Evolutionary conservation across 2,329 filamentous ascomycete genomes (phyloP), one percentile per base, ranked within the genome.

Genomic region (Stagonosporopsis cucurbitacearum): DNA sequence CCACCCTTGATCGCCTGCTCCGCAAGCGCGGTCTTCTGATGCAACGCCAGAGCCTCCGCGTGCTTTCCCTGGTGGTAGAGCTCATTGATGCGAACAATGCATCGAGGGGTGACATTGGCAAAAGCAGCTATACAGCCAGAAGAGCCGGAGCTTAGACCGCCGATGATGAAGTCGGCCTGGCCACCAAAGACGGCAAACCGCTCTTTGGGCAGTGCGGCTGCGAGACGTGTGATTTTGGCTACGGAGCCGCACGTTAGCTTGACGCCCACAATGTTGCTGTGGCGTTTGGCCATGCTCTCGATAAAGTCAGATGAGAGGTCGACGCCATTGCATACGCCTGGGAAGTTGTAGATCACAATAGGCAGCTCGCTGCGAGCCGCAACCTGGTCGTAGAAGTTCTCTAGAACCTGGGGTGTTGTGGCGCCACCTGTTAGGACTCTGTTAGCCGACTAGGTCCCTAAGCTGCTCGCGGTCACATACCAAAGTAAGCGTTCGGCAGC

Each of bases 321-420:
- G 15, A 90, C 78, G 5, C 88, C 87, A 25, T 86, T 82, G 22
- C 82, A 85, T 5, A 88, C 87, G 6, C 80, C 84, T 5, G 87
- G 88, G 77, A 86, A 90, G 74, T 90, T 90, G 78, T 90, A 90
- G 58, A 90, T 85, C 42, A 90, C 72, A n/a, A 90, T 77, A 0
- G 87, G 87, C 2, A 90, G 69, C 0, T 84, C 81, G 22, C 81
- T 85, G 1, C 79, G 79, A 44, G 80, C 78, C 4, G 87, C 87
- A 7, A 88, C 69, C 30, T 75, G 66, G 44, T 67, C 66, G 62
- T 73, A 79, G 60, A 79, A 79, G 51, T 62, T 66, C 59, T 74
- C 67, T n/a, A 79, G 63, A n/a, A 79, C 77, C 17, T 59, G 57
- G 25, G 67, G 58, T 3, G 75, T 78, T 6, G 76, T 78, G 7